These are phyloP conservation scores for Thuja plicata DNA, from an alignment of 83 land plant genomes.

Conservation along the genomic window DNA sequence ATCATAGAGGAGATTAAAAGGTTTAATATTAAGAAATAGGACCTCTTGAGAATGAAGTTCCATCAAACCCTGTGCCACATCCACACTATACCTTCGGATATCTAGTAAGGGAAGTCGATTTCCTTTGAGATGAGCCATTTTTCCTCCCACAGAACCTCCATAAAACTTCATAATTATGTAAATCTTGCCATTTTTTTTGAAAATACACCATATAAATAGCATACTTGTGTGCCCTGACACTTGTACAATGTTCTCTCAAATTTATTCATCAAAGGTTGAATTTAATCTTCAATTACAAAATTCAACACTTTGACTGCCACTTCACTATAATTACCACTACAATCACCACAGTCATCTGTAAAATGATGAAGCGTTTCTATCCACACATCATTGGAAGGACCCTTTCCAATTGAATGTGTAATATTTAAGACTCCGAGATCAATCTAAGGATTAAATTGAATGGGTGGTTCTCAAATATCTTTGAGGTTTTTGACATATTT, in stretches of 20 bases:
- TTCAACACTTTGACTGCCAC: no score
- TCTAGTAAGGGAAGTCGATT: slow-evolving; percentile 68
- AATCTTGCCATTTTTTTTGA: slow-evolving; percentile 66
- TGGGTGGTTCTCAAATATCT: slow-evolving; percentile 35
- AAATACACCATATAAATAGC: slow-evolving; percentile 71
- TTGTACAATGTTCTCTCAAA: slow-evolving; percentile 52
- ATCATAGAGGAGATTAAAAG: slow-evolving; percentile 78
- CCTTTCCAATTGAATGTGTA: slow-evolving; percentile 82
- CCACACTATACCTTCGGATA: slow-evolving; percentile 64
- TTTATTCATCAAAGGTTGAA: slow-evolving; percentile 38
- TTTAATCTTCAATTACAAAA: slow-evolving; percentile 52
- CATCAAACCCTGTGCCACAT: slow-evolving; percentile 67
- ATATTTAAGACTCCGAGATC: slow-evolving; percentile 57
- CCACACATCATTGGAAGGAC: slow-evolving; percentile 94
- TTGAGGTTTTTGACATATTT: slow-evolving; percentile 38
- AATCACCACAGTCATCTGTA: slow-evolving; percentile 41
- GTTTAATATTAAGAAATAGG: slow-evolving; percentile 79
- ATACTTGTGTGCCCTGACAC: slow-evolving; percentile 53
- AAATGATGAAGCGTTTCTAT: slow-evolving; percentile 82
- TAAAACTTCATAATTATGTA: slow-evolving; percentile 86
- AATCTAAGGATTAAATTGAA: slow-evolving; percentile 56
- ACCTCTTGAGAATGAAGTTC: slow-evolving; percentile 82
- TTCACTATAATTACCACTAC: slow-evolving; percentile 50
- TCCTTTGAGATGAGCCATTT: slow-evolving; percentile 84
- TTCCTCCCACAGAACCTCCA: slow-evolving; percentile 92